Evolutionary conservation across 139 green algal genomes (phyloP).

Genomic region (Chlamydomonas sp.): DNA sequence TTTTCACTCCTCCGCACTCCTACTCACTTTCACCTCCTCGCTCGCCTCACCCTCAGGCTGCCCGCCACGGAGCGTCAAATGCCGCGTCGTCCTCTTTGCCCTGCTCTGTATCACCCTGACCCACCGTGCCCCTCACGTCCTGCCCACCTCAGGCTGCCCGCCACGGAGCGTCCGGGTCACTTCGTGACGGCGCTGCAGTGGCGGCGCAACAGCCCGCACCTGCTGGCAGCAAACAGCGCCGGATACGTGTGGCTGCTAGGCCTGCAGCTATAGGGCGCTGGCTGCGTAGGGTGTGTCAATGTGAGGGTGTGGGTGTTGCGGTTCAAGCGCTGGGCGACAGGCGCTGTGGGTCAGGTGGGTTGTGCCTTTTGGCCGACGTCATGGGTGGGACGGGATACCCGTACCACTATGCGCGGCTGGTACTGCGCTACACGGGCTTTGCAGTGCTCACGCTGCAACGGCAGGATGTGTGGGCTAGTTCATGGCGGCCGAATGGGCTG

Average conservation of each 20-base stretch:
- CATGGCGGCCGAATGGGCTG: too few relatives aligned
- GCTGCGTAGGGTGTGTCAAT: too few relatives aligned
- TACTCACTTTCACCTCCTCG: not conserved
- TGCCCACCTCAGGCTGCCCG: not conserved
- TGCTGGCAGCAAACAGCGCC: conserved; percentile 60
- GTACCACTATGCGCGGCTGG: too few relatives aligned
- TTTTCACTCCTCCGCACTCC: not conserved
- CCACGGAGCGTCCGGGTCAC: conserved; percentile 13
- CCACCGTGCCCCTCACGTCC: not conserved
- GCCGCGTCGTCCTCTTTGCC: too few relatives aligned
- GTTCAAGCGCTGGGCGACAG: too few relatives aligned
- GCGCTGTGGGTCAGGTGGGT: too few relatives aligned
- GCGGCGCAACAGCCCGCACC: conserved; percentile 35
- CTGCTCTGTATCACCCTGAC: not conserved
- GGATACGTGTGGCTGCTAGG: conserved; percentile 52
- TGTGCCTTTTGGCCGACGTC: too few relatives aligned
- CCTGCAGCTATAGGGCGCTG: conserved; percentile 15
- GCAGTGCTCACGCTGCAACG: too few relatives aligned
- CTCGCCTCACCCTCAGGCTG: not conserved
- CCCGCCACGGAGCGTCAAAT: not conserved
- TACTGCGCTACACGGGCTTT: too few relatives aligned
- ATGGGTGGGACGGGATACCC: too few relatives aligned
- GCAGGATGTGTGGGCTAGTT: too few relatives aligned
- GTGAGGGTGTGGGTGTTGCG: too few relatives aligned
- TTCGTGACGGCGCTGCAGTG: conserved; percentile 64